phyloP scores from a whole-genome alignment of 2,329 filamentous ascomycete species.

The Didymella arachidicola region DNA sequence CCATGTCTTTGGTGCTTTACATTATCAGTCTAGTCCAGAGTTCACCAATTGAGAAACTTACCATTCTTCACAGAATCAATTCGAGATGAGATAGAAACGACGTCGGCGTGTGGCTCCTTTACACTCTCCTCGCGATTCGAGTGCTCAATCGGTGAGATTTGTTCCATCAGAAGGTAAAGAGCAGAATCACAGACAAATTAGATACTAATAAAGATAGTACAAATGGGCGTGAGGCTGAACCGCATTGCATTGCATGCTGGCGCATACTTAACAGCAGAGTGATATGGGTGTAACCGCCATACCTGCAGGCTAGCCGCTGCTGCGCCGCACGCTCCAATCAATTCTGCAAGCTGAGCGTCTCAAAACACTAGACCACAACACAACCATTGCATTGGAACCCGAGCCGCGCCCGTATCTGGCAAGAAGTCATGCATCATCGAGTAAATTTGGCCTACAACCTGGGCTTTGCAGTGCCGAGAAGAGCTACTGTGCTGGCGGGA shows the following conservation, averaged over 20 bases:
- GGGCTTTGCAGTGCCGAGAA: neutral
- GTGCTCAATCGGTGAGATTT: neutral
- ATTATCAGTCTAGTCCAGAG: no score
- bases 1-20: no score
- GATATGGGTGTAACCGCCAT: constrained; percentile 17
- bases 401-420: constrained; percentile 5
- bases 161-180: neutral
- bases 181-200: no score
- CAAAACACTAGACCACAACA: constrained; percentile 9
- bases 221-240: constrained; percentile 2
- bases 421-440: constrained; percentile 5
- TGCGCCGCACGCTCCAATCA: constrained; percentile 22
- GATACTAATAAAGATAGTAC: no score
- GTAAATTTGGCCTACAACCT: constrained; percentile 5
- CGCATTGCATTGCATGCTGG: constrained; percentile 8
- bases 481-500: neutral
- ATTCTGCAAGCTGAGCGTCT: neutral
- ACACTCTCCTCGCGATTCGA: no score
- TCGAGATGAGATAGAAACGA: no score
- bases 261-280: constrained; percentile 11
- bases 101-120: no score
- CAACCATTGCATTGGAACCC: constrained; percentile 10
- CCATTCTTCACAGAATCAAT: no score
- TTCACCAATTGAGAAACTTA: no score
- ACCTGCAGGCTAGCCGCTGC: constrained; percentile 16